Evolutionary conservation across 2,329 filamentous ascomycete genomes (phyloP), one percentile per base, ranked within the genome.

Genomic region (Pestalotiopsis sp.): DNA sequence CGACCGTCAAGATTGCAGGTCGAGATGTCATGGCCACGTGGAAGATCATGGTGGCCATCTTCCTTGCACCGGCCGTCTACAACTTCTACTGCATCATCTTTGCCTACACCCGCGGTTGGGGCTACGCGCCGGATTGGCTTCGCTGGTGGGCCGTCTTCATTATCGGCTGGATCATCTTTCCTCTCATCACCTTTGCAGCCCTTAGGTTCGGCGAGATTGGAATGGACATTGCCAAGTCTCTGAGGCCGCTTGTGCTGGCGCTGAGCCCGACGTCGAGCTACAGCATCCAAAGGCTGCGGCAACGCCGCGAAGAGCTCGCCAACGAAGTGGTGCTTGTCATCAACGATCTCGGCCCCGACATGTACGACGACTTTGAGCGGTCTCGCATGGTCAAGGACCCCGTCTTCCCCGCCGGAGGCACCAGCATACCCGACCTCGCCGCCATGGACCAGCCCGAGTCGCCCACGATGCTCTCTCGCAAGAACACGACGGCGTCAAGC

Each of bases 141-240:
- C 93, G 95, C 1, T 87, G 95, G 68, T 97, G 92, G 89, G 78
- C 90, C 25, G 88, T 97, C 12, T 90, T 95, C 71, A 78, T 93
- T 11, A 88, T 90, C 52, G 92, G 94, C 64, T 91, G 93, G 83
- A 85, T 93, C 62, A 83, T 97, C 72, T 97, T 97, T 84, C 92
- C 95, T 5, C 88, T 90, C 27, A 92, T 98, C 74, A 98, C 95
- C 0, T 98, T 97, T 79, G 95, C 94, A 4, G 94, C 96, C 6
- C 90, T 99, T 66, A 92, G 96, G 12, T 97, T 98, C 73, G 96
- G 96, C 61, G 96, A 99, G 82, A 92, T 97, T n/a, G 96, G 95
- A 66, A 98, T 99, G 94, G 96, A 99, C 77, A 98, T 99, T 68
- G 85, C 96, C 83, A 99, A 98, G 82, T 98, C 95, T 0, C 87